Conservation (phyloP, 208 protist species). For the Blechomonas ayalai region DNA sequence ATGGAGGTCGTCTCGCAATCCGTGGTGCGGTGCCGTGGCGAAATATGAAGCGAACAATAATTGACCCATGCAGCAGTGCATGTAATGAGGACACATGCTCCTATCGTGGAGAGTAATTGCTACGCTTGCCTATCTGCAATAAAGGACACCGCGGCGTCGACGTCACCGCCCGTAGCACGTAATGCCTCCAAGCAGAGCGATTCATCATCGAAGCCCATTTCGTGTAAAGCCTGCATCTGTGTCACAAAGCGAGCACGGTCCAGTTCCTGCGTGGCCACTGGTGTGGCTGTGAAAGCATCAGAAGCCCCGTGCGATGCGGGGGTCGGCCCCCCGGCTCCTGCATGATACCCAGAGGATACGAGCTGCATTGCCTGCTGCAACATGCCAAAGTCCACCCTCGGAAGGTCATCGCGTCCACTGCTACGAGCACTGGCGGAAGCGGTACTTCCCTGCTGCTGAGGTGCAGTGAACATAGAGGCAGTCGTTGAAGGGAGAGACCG, state of each 20-base stretch:
- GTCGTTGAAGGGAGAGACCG: too few relatives aligned
- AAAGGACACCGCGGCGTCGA: slow-evolving; percentile 62
- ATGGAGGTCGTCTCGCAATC: too few relatives aligned
- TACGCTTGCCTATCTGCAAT: slow-evolving; percentile 30
- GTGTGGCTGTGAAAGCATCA: not conserved
- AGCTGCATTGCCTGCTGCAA: not conserved
- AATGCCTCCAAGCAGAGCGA: slow-evolving; percentile 45
- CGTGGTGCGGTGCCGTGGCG: too few relatives aligned
- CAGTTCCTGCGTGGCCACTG: not conserved
- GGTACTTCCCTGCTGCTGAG: not conserved
- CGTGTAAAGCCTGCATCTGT: slow-evolving; percentile 24
- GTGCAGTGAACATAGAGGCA: too few relatives aligned
- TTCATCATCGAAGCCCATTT: slow-evolving; percentile 85
- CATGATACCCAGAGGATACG: too few relatives aligned
- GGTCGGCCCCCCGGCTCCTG: too few relatives aligned
- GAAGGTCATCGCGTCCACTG: not conserved
- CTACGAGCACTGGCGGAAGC: not conserved
- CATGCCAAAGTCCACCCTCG: slow-evolving; percentile 1
- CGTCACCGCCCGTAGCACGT: slow-evolving; percentile 41
- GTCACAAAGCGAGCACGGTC: slow-evolving; percentile 6
- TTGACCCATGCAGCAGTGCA: too few relatives aligned
- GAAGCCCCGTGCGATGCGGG: too few relatives aligned
- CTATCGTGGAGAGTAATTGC: slow-evolving; percentile 2
- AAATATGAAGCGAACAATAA: too few relatives aligned
- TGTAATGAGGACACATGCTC: slow-evolving; percentile 2